Base-by-base conservation (phyloP, 2,329 filamentous ascomycete genomes). In the Blastomyces parvus region DNA sequence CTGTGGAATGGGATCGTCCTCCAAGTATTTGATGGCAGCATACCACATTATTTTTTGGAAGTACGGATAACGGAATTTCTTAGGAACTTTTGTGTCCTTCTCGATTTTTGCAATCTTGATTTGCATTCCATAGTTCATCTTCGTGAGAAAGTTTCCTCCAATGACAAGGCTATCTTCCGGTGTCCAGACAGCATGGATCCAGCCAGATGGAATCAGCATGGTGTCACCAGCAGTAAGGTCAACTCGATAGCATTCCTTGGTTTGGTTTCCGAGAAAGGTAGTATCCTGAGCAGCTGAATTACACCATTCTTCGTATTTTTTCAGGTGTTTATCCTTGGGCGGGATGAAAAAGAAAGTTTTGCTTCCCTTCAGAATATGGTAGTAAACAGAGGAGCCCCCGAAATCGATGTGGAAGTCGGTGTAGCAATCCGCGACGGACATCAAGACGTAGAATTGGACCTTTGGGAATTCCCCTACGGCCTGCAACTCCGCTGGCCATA, bases 321-420 rank as follows among this genome's bases (percentile, higher is more conserved):
- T 87, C 64, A 88, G 77, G 68, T 88, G 82, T 70, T 85, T 84
- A 66, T 86, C 83, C 66, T 86, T 87, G 0, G 86, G 86, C 2
- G 85, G 85, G 62, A 88, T 87, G 76, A 88, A 88, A 73, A 88
- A 87, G 73, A 88, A 88, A 0, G 85, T 86, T 73, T 88, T 88
- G 69, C 82, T 85, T 63, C 86, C 86, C 67, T 85, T 86, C 62
- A 88, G 74, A 66, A 88, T 88, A 69, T 88, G 86, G 67, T 88
- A 88, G 70, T 85, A 88, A 6, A 88, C 86, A 0, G 86, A 88
- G 3, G 86, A 88, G 5, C 86, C 86, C 44, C 86, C 86, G 73
- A 88, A 88, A 70, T 88, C 86, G 70, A 88, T 86, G 73, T 88
- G 86, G 67, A 88, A 88, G 72, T 88, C 86, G 25, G 86, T 88